Base-by-base conservation (phyloP, 2,329 filamentous ascomycete species). In the Fusarium subglutinans region DNA sequence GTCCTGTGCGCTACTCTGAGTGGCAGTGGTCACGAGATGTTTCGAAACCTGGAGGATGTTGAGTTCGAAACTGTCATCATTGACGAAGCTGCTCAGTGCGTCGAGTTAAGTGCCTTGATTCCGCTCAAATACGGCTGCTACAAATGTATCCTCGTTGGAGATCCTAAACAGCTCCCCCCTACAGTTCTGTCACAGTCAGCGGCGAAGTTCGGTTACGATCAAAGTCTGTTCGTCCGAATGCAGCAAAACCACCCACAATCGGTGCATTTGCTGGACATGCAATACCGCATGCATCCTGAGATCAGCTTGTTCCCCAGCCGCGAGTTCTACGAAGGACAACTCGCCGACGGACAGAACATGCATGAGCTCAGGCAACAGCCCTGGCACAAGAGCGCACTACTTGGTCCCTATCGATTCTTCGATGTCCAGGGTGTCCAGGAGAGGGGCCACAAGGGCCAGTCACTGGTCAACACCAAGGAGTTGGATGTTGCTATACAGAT, bases 1-100 rank as follows among this genome's bases (percentile, higher is more conserved):
- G 93, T 99, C 58, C 90, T 99, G 37, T 99, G 96, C 82, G 94
- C 96, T 47, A 99, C 96, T 2, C 90, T 99, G 62, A 98, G 95
- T 81, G 96, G 96, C 78, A 96, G 93, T 82, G 96, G 96, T 8
- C 97, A 99, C 79, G 96, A 99, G 76, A 97, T 98, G 91, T 98
- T 99, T 85, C 94, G 96, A 82, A 93, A 92, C 77, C 85, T 99
- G 63, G 96, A 94, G 63, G 95, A 94, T 77, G 94, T 99, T 58
- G 96, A 99, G 82, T 99, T 99, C 76, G 96, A 99, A 83, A 98
- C 96, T 0, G 96, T 99, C 74, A 94, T 99, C 76, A 98, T 99
- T 73, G 96, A 99, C 78, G 96, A 99, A 84, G 96, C 96, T 8
- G 96, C 96, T 22, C 96, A 99, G 87, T 99, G 96, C 82, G 97